Percentiles rank a stretch among this genome's conserved stretches.
Conservation (phyloP, 2,329 filamentous ascomycete genomes). For the Neofusicoccum kwambonambiense region DNA sequence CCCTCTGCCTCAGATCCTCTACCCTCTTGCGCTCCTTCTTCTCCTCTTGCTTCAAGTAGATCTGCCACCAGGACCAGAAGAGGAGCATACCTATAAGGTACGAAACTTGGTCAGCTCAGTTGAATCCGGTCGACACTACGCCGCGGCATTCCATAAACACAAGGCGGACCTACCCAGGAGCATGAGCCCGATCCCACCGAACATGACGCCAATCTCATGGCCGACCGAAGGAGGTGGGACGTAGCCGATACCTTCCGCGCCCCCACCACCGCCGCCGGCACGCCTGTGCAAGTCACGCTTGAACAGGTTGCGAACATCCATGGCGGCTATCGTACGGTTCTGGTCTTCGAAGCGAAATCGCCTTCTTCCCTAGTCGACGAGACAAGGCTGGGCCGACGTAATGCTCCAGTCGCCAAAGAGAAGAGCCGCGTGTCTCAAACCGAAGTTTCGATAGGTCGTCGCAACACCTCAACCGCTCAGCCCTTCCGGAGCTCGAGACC, state of each 20-base stretch:
- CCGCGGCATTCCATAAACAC: too few relatives aligned
- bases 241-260: conserved; percentile 6
- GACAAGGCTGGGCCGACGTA: background rate
- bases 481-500: background rate
- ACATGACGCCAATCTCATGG: conserved; percentile 24
- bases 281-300: background rate
- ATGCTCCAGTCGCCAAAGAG: too few relatives aligned
- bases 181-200: conserved; percentile 21
- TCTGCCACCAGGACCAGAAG: conserved; percentile 23
- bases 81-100: conserved; percentile 18
- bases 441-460: too few relatives aligned
- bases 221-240: conserved; percentile 21
- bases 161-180: conserved; percentile 19
- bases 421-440: too few relatives aligned
- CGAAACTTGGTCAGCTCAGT: background rate
- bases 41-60: conserved; percentile 20
- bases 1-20: conserved; percentile 19
- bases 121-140: background rate
- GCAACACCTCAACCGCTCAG: too few relatives aligned
- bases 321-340: background rate
- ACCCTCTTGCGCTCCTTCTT: conserved; percentile 20
- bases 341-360: background rate
- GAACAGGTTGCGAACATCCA: conserved; percentile 7
- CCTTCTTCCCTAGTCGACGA: background rate
- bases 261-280: background rate